Evolutionary conservation across 352 stramenopile species (phyloP).

Genomic region (Globisporangium megalacanthum): DNA sequence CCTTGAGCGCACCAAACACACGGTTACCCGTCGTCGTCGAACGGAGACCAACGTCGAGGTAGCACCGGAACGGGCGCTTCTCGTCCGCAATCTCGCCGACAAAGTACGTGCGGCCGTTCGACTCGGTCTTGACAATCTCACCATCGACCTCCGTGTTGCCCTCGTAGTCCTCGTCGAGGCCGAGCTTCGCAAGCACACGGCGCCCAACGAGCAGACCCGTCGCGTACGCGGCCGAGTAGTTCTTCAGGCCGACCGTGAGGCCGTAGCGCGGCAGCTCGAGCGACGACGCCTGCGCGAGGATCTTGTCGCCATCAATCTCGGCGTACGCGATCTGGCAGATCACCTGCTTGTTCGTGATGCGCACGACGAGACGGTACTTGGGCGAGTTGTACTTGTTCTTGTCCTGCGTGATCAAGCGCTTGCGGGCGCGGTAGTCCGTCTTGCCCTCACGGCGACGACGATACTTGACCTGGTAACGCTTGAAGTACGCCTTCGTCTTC

Average conservation of each 20-base stretch:
- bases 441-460: slow-evolving; percentile 97
- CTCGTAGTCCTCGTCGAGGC: slow-evolving; percentile 97
- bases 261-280: slow-evolving; percentile 97
- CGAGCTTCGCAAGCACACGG: slow-evolving; percentile 96
- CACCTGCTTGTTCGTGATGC: slow-evolving; percentile 95
- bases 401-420: slow-evolving; percentile 97
- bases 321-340: slow-evolving; percentile 99
- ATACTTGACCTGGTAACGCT: slow-evolving; percentile 99
- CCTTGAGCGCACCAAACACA: slow-evolving; percentile 99
- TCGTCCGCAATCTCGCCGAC: slow-evolving; percentile 98
- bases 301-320: slow-evolving; percentile 98
- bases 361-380: slow-evolving; percentile 97
- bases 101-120: slow-evolving; percentile 97
- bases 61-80: slow-evolving; percentile 96
- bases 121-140: slow-evolving; percentile 93
- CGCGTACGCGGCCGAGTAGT: slow-evolving; percentile 98
- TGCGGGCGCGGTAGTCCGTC: slow-evolving; percentile 99
- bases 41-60: slow-evolving; percentile 97
- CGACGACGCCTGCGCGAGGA: slow-evolving; percentile 92
- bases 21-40: slow-evolving; percentile 97
- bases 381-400: slow-evolving; percentile 99
- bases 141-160: slow-evolving; percentile 96
- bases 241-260: slow-evolving; percentile 96
- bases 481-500: slow-evolving; percentile 99
- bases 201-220: slow-evolving; percentile 94